Evolutionary conservation across 2,329 filamentous ascomycete genomes (phyloP).

Genomic region (Penicillium sclerotigenum): DNA sequence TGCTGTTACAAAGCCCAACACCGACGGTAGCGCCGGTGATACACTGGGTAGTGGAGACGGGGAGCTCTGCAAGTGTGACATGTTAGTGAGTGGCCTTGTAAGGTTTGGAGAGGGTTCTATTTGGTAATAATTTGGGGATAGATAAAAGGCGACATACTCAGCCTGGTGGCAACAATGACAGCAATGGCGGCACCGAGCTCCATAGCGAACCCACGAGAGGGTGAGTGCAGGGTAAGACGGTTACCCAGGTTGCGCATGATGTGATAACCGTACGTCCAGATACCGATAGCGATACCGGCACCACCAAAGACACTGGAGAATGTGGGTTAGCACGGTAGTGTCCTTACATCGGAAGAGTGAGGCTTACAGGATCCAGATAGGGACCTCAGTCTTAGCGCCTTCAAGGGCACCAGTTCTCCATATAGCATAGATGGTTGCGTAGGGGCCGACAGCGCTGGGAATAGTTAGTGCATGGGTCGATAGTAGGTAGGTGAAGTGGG

Average conservation of each 20-base stretch:
- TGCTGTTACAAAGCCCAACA: constrained; percentile 35
- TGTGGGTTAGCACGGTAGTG: not conserved
- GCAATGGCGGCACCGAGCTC: constrained; percentile 45
- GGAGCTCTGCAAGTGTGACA: constrained; percentile 6
- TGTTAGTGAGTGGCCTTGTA: not conserved
- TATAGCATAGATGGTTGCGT: constrained; percentile 28
- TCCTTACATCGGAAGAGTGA: too few relatives aligned
- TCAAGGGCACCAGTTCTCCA: constrained; percentile 36
- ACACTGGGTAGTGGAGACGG: constrained; percentile 41
- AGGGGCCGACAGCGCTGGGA: constrained; percentile 38
- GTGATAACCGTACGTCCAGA: constrained; percentile 45
- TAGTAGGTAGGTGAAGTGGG: not conserved
- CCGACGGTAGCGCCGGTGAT: constrained; percentile 37
- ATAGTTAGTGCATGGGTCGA: not conserved
- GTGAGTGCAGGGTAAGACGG: constrained; percentile 43
- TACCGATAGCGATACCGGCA: constrained; percentile 41
- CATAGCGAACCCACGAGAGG: constrained; percentile 31
- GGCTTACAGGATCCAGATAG: constrained; percentile 13
- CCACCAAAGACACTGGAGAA: constrained; percentile 42
- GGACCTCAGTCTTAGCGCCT: constrained; percentile 32
- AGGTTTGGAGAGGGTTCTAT: too few relatives aligned
- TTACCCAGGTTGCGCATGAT: constrained; percentile 44
- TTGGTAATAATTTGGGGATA: not conserved
- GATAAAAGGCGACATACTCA: constrained; percentile 22
- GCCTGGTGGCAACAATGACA: constrained; percentile 34